These are phyloP conservation scores for Aspergillus sclerotialis DNA, from an alignment of 2,329 filamentous ascomycete species.

Conservation along the genomic window DNA sequence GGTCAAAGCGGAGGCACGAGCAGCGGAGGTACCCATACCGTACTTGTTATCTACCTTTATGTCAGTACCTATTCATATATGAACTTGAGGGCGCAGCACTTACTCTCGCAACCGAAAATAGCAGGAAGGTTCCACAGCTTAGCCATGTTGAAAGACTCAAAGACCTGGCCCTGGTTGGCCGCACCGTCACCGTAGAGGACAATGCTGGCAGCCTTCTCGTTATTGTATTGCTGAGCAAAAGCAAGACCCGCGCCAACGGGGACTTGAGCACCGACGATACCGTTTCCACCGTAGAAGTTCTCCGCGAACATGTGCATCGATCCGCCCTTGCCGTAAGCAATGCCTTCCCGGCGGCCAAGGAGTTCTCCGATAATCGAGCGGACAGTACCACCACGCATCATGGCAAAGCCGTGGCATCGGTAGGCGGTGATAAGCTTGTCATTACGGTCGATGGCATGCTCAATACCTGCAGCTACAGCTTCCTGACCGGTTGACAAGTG, in stretches of 20 bases:
- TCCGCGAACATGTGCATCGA: constrained; percentile 99
- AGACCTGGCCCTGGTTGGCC: constrained; percentile 98
- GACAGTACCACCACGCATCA: constrained; percentile 89
- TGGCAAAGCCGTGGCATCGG: constrained; percentile 95
- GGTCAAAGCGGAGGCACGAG: constrained; percentile 88
- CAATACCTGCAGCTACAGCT: constrained; percentile 93
- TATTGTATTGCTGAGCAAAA: constrained; percentile 93
- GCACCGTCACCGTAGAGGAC: constrained; percentile 97
- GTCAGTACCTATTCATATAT: constrained; percentile 14
- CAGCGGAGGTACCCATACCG: constrained; percentile 96
- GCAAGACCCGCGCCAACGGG: constrained; percentile 93
- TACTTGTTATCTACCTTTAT: constrained; percentile 93
- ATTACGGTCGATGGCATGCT: constrained; percentile 83
- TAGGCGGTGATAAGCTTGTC: constrained; percentile 98
- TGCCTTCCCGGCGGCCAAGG: constrained; percentile 89
- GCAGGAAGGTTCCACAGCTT: constrained; percentile 97
- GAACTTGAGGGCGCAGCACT: constrained; percentile 42
- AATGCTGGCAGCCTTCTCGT: constrained; percentile 76
- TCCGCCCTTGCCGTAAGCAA: constrained; percentile 97
- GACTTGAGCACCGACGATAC: constrained; percentile 97
- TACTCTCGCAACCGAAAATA: constrained; percentile 97
- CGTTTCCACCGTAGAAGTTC: constrained; percentile 97
- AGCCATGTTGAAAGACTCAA: constrained; percentile 99
- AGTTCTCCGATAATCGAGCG: constrained; percentile 94
- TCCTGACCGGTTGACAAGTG: constrained; percentile 97